Evolutionary conservation across 2,329 filamentous ascomycete species (phyloP).

Genomic region (Cordyceps pruinosa): DNA sequence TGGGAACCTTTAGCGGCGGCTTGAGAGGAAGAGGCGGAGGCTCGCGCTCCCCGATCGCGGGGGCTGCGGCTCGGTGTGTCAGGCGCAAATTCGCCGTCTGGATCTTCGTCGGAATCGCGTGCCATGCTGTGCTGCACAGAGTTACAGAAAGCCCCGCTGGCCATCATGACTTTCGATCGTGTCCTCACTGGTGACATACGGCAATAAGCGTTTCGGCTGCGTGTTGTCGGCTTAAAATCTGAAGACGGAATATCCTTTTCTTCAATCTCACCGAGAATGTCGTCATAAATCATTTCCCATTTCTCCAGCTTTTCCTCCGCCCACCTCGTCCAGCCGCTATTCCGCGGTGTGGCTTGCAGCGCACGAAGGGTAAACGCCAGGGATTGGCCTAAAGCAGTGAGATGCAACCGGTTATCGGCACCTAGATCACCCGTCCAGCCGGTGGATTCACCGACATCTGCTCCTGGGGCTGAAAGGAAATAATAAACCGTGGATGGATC

Average conservation of each 20-base stretch:
- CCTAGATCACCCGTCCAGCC: not conserved
- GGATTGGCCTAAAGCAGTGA: constrained; percentile 1
- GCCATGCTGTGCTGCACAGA: not conserved
- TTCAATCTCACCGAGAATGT: constrained; percentile 1
- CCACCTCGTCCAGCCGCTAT: not conserved
- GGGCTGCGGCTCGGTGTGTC: constrained; percentile 13
- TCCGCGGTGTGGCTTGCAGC: not conserved
- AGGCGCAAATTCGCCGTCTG: not conserved
- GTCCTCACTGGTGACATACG: not conserved
- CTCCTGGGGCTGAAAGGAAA: not conserved
- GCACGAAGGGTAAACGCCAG: constrained; percentile 5
- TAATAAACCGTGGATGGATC: not conserved
- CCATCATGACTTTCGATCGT: not conserved
- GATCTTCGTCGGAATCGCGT: not conserved
- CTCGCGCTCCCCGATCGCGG: no score
- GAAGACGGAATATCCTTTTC: constrained; percentile 3
- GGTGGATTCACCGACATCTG: not conserved
- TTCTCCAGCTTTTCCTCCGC: not conserved
- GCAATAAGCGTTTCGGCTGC: not conserved
- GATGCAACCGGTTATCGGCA: not conserved
- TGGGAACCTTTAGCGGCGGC: not conserved
- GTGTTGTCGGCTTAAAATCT: constrained; percentile 2
- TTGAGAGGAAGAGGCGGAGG: no score
- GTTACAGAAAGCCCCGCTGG: not conserved
- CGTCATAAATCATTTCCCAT: constrained; percentile 6